These are phyloP conservation scores for Microcyclosporella mali DNA, from an alignment of 2,329 filamentous ascomycete genomes.

Conservation along the genomic window DNA sequence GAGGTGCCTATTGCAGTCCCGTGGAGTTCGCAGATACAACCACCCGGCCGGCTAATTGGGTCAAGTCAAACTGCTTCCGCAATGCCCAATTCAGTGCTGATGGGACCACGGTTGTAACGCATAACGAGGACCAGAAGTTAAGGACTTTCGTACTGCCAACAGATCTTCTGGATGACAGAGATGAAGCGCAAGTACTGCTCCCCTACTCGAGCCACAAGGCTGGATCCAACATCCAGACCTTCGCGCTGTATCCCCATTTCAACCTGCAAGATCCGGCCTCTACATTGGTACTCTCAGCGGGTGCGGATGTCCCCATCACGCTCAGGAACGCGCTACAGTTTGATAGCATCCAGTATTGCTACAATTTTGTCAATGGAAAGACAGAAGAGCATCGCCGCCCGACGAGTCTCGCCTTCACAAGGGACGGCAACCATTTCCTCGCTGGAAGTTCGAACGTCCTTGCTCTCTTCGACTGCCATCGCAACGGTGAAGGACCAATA, in stretches of 20 bases:
- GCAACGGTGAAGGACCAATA: slow-evolving; percentile 44
- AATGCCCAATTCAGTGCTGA: slow-evolving; percentile 46
- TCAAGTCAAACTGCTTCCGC: slow-evolving; percentile 38
- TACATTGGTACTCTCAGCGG: slow-evolving; percentile 47
- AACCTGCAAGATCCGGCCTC: slow-evolving; percentile 45
- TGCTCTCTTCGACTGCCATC: slow-evolving; percentile 50
- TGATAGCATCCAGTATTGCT: slow-evolving; percentile 41
- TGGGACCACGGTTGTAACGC: slow-evolving; percentile 52
- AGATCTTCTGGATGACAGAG: slow-evolving; percentile 41
- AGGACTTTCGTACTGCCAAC: slow-evolving; percentile 50
- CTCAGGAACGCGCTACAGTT: slow-evolving; percentile 51
- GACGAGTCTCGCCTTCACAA: slow-evolving; percentile 49
- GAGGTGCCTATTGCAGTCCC: slow-evolving; percentile 11
- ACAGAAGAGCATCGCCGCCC: slow-evolving; percentile 54
- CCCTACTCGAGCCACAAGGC: slow-evolving; percentile 45
- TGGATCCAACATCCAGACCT: slow-evolving; percentile 45
- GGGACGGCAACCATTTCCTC: slow-evolving; percentile 48
- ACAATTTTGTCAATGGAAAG: slow-evolving; percentile 48
- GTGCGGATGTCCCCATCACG: slow-evolving; percentile 50
- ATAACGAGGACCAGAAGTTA: slow-evolving; percentile 46
- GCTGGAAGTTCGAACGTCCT: slow-evolving; percentile 51
- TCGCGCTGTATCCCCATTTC: slow-evolving; percentile 51
- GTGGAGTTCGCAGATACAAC: background rate
- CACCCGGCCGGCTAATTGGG: slow-evolving; percentile 4
- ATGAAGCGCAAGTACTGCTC: slow-evolving; percentile 33